Evolutionary conservation across 2,329 filamentous ascomycete genomes (phyloP), one percentile per base, ranked within the genome.

Genomic region (Chrysoporthe deuterocubensis): DNA sequence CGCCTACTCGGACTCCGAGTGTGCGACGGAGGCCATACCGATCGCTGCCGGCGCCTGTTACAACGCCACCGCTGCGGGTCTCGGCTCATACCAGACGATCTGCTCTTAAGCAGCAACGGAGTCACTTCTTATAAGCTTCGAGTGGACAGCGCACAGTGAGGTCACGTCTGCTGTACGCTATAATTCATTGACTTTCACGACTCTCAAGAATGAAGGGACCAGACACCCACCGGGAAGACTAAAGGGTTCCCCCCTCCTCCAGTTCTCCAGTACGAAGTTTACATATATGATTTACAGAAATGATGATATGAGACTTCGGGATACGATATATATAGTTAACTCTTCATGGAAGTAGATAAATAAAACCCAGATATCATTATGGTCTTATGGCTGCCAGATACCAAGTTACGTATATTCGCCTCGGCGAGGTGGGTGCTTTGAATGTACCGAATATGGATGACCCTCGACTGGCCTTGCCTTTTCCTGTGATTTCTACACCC

Each of bases 81-180:
- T 69, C 46, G 16, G 14, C 32, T 67, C 67, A 18, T 67, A 61
- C 56, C 42, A 57, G 64, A 32, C 54, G 7, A 21, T 69, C 37
- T 67, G 64, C 48, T 42, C 61, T 42, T 52, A 18, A 57, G 34
- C 32, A 32, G 4, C 34, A 7, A 18, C 34, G 21, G 26, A 40
- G 37, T 26, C 26, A 26, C 26, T 26, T 26, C 26, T 26, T 26
- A 26, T 26, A 26, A 26, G 26, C 26, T 26, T 26, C 26, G 26
- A 26, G 26, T 26, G 26, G 26, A 26, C 26, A 26, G 26, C 26
- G 26, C 26, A 26, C 26, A 26, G 26, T 26, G 26, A 26, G 2
- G 26, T 26, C 26, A 26, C 26, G 26, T 26, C 26, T 26, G 26
- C 26, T 26, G 26, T 26, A 26, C 26, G 26, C 26, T 26, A 26